These are phyloP conservation scores for Spongospora subterranea DNA, from an alignment of 208 protist species.

Conservation along the genomic window DNA sequence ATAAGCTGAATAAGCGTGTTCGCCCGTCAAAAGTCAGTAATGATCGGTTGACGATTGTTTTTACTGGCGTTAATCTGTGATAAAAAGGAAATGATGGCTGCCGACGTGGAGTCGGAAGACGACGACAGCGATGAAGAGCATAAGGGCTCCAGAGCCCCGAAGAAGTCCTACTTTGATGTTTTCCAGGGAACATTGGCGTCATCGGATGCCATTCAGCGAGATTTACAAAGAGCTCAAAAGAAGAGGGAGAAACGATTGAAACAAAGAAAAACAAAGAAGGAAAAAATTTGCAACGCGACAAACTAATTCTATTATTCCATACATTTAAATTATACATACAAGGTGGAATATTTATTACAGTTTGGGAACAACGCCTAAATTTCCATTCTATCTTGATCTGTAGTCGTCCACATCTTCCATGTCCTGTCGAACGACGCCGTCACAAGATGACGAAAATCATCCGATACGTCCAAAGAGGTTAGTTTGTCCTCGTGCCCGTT, in stretches of 20 bases:
- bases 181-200: not conserved
- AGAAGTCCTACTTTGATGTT: not conserved
- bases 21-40: no score
- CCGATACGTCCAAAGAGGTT: conserved; percentile 51
- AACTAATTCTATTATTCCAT: no score
- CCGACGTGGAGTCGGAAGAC: no score
- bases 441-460: conserved; percentile 15
- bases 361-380: no score
- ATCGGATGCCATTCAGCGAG: not conserved
- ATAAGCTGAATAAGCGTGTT: no score
- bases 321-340: no score
- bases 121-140: not conserved
- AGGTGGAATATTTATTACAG: no score
- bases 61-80: no score
- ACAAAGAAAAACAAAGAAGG: not conserved
- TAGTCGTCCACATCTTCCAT: conserved; percentile 60
- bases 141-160: not conserved
- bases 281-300: not conserved
- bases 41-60: no score
- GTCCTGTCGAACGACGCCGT: conserved; percentile 62
- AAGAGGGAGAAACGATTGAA: not conserved
- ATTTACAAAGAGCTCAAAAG: not conserved
- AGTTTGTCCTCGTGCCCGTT: conserved; percentile 58
- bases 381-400: not conserved
- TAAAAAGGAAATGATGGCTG: no score